Evolutionary conservation across 176 grass and related monocot species (phyloP), one percentile per base, ranked within the genome.

Genomic region (Carex scoparia): DNA sequence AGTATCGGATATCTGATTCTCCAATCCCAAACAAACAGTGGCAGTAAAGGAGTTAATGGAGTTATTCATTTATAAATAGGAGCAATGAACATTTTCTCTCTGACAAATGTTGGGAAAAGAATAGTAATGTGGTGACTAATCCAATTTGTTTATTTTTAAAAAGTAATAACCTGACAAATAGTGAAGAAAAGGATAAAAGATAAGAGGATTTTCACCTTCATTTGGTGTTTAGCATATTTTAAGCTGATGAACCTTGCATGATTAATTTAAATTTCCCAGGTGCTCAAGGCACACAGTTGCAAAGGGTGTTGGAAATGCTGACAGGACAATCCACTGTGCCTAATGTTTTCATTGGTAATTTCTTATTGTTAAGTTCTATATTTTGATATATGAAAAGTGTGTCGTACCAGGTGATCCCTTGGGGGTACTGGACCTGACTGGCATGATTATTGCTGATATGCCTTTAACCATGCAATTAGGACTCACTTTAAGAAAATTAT

Each of bases 301-400:
- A 97, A 79, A 93, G 91, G 89, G 88, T 97, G 77, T 88, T 97
- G 81, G 94, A 97, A 86, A 90, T 87, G 84, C 35, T 97, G 79
- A 97, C 94, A 64, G 91, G 91, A 82, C 94, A 97, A 81, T 88
- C 86, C 61, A 97, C 94, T 81, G 94, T 97, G 87, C 94, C 94
- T 81, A 97, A 97, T 84, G 87, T 97, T 86, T 97, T 93, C 80
- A 97, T 97, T 16, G 94, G 94, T 93, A 91, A 51, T 81, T 11
- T 23, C 67, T 61, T 40, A 10, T 53, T 40, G 2, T 7, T 72
- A 55, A 56, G 46, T 77, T 31, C 51, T 57, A 78, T 33, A 57
- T 8, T 18, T 78, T 78, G 28, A 78, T 10, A 7, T 16, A 56
- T 19, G 13, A 57, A 35, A 35, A 56, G 51, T 28, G 51, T 78